Evolutionary conservation across 2,329 filamentous ascomycete genomes (phyloP), one percentile per base, ranked within the genome.

Genomic region (Pseudocercospora fuligena): DNA sequence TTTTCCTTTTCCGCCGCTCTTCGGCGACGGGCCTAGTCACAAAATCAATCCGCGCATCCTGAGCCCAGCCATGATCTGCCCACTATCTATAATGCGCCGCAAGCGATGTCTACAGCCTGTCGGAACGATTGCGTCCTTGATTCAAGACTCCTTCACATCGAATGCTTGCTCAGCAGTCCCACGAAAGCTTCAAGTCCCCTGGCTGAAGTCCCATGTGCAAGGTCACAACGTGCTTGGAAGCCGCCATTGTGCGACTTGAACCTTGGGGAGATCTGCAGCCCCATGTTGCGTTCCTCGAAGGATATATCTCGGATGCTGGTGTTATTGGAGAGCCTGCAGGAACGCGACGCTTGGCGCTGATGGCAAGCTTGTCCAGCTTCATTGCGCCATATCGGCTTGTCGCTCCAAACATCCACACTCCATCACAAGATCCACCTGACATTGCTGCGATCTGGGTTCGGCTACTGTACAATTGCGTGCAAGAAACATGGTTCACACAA

Each of bases 281-380:
- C 31, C 25, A 63, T 14, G 51, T 19, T 12, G 16, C 27, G n/a
- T 40, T 60, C 12, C 25, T 43, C 9, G 29, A 27, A 29, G 61
- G 65, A 40, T 21, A 27, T 56, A 60, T 43, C 61, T 53, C 66
- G 66, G 66, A 3, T 19, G 5, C 8, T 16, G 36, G n/a, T 2
- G 33, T 64, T 33, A 67, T 69, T 69, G 67, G 66, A 33, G 47
- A 19, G 14, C 4, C 14, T 59, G 62, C 27, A 60, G 8, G 62
- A 51, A 47, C 51, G 23, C 36, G 40, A 31, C 65, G 25, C 64
- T 66, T 72, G 68, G 69, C 69, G 58, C 60, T 29, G 21, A 73
- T 73, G 61, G 69, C 68, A 71, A 71, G 70, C 69, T 73, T 61
- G 69, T 49, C 49, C 51, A 73, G 69, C 63, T 67, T 53, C 64